Conservation (phyloP, 805 yeast species). For the Kurtzmaniella fragi region DNA sequence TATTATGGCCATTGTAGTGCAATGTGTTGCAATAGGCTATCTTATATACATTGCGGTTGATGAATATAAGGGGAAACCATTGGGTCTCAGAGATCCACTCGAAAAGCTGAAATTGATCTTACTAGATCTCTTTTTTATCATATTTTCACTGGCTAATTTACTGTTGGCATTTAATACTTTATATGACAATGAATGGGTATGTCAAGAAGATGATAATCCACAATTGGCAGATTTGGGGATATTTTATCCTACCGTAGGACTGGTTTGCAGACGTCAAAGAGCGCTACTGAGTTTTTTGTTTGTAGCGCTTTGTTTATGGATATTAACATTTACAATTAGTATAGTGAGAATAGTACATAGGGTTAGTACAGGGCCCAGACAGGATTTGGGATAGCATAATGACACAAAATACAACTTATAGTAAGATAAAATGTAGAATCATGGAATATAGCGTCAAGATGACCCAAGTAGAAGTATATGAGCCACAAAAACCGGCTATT, state of each 20-base stretch:
- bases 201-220: slow-evolving; percentile 21
- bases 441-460: no score
- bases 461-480: no score
- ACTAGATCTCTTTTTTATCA: slow-evolving; percentile 81
- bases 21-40: slow-evolving; percentile 71
- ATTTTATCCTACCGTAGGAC: slow-evolving; percentile 29
- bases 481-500: no score
- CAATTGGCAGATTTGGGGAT: slow-evolving; percentile 13
- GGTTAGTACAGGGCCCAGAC: slow-evolving; percentile 25
- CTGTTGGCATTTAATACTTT: slow-evolving; percentile 82
- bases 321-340: slow-evolving; percentile 77
- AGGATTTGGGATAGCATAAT: slow-evolving; percentile 2
- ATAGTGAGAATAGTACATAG: slow-evolving; percentile 76
- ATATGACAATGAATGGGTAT: slow-evolving; percentile 80
- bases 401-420: no score
- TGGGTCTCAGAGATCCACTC: slow-evolving; percentile 82
- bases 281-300: slow-evolving; percentile 77
- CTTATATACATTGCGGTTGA: slow-evolving; percentile 80
- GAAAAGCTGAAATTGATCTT: slow-evolving; percentile 78
- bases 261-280: slow-evolving; percentile 73
- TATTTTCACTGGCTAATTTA: slow-evolving; percentile 82
- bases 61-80: slow-evolving; percentile 87
- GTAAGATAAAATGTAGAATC: no score
- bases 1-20: slow-evolving; percentile 86
- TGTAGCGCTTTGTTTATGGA: slow-evolving; percentile 75